Percentiles rank a stretch among this genome's conserved stretches.
phyloP scores from a whole-genome alignment of 495 filamentous ascomycete genomes.

The Hypoxylon rickii region DNA sequence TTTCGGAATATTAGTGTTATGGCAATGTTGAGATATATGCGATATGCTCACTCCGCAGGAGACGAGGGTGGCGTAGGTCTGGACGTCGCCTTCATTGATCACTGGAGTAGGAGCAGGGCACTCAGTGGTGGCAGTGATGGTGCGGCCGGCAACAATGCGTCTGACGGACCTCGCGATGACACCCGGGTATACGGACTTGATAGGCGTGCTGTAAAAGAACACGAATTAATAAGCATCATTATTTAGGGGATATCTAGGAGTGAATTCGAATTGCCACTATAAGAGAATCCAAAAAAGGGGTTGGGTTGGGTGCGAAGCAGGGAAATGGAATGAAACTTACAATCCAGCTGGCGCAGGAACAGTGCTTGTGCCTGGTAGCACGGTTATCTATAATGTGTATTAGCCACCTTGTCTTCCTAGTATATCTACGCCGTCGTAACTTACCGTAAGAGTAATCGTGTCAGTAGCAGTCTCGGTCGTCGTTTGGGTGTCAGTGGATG shows the following conservation, averaged over 20 bases:
- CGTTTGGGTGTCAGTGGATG: background rate
- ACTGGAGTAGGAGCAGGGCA: slow-evolving; percentile 7
- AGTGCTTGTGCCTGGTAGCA: background rate
- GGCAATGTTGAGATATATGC: background rate
- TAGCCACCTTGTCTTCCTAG: background rate
- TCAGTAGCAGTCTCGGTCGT: background rate
- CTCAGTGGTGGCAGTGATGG: background rate
- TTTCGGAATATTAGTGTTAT: background rate
- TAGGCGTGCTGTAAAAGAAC: slow-evolving; percentile 10
- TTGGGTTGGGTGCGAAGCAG: background rate
- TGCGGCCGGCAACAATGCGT: slow-evolving; percentile 3
- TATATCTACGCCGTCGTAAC: too few species aligned
- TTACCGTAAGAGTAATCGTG: background rate
- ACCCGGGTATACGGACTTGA: slow-evolving; percentile 7
- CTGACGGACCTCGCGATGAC: slow-evolving; percentile 3
- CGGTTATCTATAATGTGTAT: background rate
- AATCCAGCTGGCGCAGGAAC: slow-evolving; percentile 1
- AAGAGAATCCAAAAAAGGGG: background rate
- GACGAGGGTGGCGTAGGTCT: slow-evolving; percentile 7
- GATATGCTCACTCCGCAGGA: slow-evolving; percentile 3
- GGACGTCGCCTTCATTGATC: slow-evolving; percentile 6
- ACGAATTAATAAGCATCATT: background rate
- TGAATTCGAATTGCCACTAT: too few species aligned
- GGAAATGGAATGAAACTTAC: background rate
- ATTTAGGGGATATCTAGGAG: too few species aligned